Percentiles rank a stretch among this genome's conserved stretches.
phyloP scores from a whole-genome alignment of 2,329 filamentous ascomycete species.

The Fusarium paranaense region DNA sequence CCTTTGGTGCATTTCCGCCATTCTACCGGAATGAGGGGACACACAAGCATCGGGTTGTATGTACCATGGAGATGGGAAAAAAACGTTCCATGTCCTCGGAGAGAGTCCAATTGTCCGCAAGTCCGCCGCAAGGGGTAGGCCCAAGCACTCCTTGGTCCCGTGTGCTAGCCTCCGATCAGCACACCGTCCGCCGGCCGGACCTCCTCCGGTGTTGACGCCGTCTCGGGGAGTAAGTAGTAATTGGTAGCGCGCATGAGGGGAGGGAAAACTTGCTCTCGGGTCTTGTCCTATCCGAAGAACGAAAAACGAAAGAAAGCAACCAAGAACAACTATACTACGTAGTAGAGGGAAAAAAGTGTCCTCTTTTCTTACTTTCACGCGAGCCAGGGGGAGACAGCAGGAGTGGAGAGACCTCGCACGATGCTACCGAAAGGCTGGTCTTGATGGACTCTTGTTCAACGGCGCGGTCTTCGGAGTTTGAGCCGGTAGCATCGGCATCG shows the following conservation, averaged over 20 bases:
- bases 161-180: background rate
- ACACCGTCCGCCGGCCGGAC: conserved; percentile 1
- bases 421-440: background rate
- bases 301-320: background rate
- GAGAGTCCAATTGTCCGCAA: too few relatives aligned
- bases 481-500: conserved; percentile 1
- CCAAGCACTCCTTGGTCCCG: background rate
- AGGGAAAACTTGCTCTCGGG: background rate
- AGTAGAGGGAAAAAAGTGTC: background rate
- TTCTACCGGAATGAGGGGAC: background rate
- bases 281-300: background rate
- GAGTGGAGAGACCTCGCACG: background rate
- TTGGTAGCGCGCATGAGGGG: background rate
- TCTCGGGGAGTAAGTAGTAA: background rate
- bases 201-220: background rate
- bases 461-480: background rate
- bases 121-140: background rate
- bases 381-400: background rate
- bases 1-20: conserved; percentile 16
- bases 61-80: background rate
- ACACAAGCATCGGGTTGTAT: background rate
- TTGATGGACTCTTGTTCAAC: background rate
- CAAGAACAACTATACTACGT: background rate
- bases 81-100: background rate
- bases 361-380: background rate